phyloP scores from a whole-genome alignment of 2,329 filamentous ascomycete genomes.

The Fusarium buxicola region DNA sequence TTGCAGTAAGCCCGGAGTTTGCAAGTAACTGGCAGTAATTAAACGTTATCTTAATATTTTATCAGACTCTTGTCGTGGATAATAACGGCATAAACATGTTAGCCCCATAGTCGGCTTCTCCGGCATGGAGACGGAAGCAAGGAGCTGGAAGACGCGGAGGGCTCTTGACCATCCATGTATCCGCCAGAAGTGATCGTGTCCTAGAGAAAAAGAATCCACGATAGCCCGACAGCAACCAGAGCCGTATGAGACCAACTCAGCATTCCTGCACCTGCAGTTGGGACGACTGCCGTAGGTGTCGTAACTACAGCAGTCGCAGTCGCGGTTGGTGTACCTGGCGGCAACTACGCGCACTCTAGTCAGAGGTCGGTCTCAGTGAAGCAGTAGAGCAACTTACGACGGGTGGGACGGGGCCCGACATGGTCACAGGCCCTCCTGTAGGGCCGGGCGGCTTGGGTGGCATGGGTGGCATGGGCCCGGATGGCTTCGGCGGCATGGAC shows the following conservation, averaged over 20 bases:
- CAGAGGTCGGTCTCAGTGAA: background rate
- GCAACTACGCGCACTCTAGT: background rate
- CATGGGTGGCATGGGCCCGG: too few relatives aligned
- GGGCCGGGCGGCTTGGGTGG: background rate
- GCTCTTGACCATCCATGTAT: too few relatives aligned
- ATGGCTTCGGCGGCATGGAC: background rate
- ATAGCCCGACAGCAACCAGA: conserved; percentile 5
- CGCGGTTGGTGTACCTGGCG: background rate
- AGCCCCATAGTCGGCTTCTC: too few relatives aligned
- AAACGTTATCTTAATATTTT: too few relatives aligned
- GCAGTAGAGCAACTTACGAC: background rate
- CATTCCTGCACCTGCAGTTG: conserved; percentile 23
- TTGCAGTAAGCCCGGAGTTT: too few relatives aligned
- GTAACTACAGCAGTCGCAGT: background rate
- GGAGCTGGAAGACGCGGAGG: too few relatives aligned
- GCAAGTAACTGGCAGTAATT: too few relatives aligned
- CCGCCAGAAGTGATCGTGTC: too few relatives aligned
- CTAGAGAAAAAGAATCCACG: conserved; percentile 6
- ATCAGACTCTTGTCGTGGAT: too few relatives aligned
- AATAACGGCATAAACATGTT: too few relatives aligned
- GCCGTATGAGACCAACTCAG: background rate
- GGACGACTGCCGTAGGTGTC: conserved; percentile 12
- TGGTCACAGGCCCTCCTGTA: background rate
- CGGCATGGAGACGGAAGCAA: too few relatives aligned
- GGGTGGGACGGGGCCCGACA: conserved; percentile 1